Base-by-base conservation (phyloP, 148 eudicot species). In the Selenicereus undatus region DNA sequence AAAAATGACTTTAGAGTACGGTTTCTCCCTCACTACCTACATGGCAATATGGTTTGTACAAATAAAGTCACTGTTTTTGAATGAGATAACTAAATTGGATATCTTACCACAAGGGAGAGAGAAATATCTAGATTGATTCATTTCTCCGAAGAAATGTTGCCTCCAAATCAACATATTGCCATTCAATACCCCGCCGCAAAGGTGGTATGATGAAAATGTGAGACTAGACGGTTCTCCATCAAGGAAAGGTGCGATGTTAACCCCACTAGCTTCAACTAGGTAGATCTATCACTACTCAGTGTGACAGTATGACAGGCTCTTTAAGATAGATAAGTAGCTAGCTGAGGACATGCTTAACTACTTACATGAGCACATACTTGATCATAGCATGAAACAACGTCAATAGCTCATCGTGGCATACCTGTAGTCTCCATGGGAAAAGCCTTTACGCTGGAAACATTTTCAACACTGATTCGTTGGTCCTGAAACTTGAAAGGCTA, bases 321-420 rank as follows among this genome's bases (percentile, higher is more conserved):
- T 76, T 76, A 56, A 76, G 68, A 4, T 14, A 45, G 5, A 30
- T 27, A 51, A 13, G 3, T 11, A 30, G 32, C 48, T 43, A 48
- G 39, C 12, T 4, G 2, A 32, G 42, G 50, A 9, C 17, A 32
- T 22, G 12, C 27, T 9, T 75, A 21, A 16, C 71, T 32, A 60
- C 8, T 22, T 35, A 3, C 27, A 75, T 81, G 36, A 56, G 43
- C 70, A 81, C 29, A 54, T 18, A 69, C 26, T 52, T 16, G 52
- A 81, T 27, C 72, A 24, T 74, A 48, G 39, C 32, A 51, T 48
- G 65, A 78, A 73, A 71, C 78, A 54, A 72, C 30, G 65, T 48
- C 65, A 32, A 32, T 51, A 32, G 81, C 66, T 60, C 26, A 7
- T 26, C 10, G 5, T 60, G 71, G 58, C 36, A 50, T 82, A 82